Percentiles rank a stretch among this genome's conserved stretches.
phyloP scores from a whole-genome alignment of 306 rosid genomes.

The Ormosia emarginata region DNA sequence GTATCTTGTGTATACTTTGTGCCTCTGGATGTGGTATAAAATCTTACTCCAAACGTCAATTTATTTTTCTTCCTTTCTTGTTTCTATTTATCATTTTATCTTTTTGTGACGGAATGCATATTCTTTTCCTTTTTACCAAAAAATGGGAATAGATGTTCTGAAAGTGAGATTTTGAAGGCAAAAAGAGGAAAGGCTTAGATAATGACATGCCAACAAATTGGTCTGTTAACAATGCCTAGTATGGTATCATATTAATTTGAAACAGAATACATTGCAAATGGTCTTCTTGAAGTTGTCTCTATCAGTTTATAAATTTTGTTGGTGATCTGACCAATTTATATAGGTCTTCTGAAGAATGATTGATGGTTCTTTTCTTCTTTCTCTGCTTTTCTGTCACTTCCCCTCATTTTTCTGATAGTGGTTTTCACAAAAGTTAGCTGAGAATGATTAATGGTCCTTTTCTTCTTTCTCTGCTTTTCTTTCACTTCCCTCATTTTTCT shows the following conservation, averaged over 20 bases:
- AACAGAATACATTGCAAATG: not conserved
- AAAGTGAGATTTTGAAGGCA: not conserved
- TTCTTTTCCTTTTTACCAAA: not conserved
- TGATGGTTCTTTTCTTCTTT: not conserved
- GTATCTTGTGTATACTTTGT: constrained; percentile 73
- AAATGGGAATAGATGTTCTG: not conserved
- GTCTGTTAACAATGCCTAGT: not conserved
- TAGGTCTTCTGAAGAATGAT: not conserved
- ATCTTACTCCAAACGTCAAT: not conserved
- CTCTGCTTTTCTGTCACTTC: not conserved
- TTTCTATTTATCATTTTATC: not conserved
- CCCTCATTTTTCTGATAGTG: not conserved
- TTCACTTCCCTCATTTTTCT: not conserved
- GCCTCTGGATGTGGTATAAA: constrained; percentile 80
- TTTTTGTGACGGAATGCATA: not conserved
- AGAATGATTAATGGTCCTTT: not conserved
- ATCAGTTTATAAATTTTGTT: not conserved
- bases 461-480: not conserved
- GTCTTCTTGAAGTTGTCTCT: not conserved
- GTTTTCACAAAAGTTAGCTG: not conserved
- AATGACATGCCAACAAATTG: not conserved
- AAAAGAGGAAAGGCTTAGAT: not conserved
- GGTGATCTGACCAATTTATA: not conserved
- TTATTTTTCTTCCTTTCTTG: not conserved
- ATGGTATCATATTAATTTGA: not conserved